Base-by-base conservation (phyloP, 306 rosid genomes). In the Acacia melanoxylon region DNA sequence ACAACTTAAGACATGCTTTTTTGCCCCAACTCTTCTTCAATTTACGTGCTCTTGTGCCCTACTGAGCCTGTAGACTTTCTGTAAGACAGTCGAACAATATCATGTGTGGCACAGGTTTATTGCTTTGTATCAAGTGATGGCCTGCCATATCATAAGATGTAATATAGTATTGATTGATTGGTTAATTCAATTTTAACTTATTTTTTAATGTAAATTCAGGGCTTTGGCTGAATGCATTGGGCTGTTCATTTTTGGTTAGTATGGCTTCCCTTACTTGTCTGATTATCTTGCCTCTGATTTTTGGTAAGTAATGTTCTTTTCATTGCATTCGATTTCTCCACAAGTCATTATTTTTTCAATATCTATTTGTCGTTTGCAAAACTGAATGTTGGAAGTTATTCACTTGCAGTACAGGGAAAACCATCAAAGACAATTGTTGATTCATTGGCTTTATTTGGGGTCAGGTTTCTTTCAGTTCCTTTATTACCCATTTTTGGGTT, bases 391-490 rank as follows among this genome's bases (percentile, higher is more conserved):
- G 67, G 70, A 84, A 68, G 75, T 78, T 83, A 25, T 84, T 83
- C 51, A 68, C 65, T 41, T 91, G 90, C 98, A 95, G 99, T 88
- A 67, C 94, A 90, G 85, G 99, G 98, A 84, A 95, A 92, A 78
- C 98, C 98, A 45, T 95, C 99, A 27, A 90, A 93, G 90, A 87
- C 90, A 17, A 77, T 93, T 81, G 99, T 95, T 83, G 98, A 93
- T 87, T 91, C 96, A 42, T 92, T 93, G 92, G 99, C 99, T 85
- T 83, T 93, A 86, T 95, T 95, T 86, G 99, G 98, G 99, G 99
- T 95, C 78, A 90, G 91, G 89, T 82, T 89, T 92, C 90, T 83
- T 77, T 37, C 49, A 27, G 46, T 80, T 85, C 78, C 31, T 78
- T 83, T 72, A 74, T 80, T 84, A 13, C n/a, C 78, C 27, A 31